Conservation (phyloP, 2,329 filamentous ascomycete genomes). For the Colletotrichum sp. region DNA sequence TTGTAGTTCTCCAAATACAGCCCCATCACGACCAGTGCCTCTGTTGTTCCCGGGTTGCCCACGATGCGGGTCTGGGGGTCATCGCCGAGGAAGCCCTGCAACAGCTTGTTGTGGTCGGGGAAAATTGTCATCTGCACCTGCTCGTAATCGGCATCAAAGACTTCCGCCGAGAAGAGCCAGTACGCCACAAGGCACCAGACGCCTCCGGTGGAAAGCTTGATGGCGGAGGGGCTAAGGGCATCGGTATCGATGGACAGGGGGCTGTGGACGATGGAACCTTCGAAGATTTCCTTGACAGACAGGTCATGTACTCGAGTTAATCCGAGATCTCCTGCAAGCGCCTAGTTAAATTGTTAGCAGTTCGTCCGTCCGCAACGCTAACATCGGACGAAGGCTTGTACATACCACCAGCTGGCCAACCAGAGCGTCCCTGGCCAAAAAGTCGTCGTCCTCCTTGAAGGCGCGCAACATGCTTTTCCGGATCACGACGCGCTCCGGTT, state of each 20-base stretch:
- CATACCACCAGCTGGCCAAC: conserved; percentile 75
- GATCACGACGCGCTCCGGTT: conserved; percentile 67
- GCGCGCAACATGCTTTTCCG: conserved; percentile 66
- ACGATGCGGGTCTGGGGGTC: conserved; percentile 54
- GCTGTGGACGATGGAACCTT: conserved; percentile 44
- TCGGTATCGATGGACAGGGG: conserved; percentile 53
- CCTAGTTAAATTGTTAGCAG: conserved; percentile 40
- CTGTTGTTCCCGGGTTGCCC: conserved; percentile 58
- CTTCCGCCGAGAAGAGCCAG: conserved; percentile 65
- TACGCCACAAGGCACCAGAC: conserved; percentile 65
- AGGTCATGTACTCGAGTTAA: conserved; percentile 45
- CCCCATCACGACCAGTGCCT: conserved; percentile 64
- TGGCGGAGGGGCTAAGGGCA: conserved; percentile 51
- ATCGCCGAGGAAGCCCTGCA: conserved; percentile 58
- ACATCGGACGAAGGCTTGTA: not conserved
- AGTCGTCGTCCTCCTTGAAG: conserved; percentile 67
- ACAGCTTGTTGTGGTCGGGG: conserved; percentile 61
- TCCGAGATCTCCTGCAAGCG: conserved; percentile 68
- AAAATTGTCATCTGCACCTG: conserved; percentile 62
- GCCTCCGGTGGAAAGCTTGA: conserved; percentile 64
- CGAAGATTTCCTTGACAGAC: conserved; percentile 49
- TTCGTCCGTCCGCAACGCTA: not conserved
- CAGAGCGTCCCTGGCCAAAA: conserved; percentile 67
- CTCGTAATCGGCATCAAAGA: conserved; percentile 63
- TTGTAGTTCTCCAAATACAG: conserved; percentile 62